Evolutionary conservation across 1,139 yeast genomes (phyloP).

Genomic region (Nakaseomyces sp.): DNA sequence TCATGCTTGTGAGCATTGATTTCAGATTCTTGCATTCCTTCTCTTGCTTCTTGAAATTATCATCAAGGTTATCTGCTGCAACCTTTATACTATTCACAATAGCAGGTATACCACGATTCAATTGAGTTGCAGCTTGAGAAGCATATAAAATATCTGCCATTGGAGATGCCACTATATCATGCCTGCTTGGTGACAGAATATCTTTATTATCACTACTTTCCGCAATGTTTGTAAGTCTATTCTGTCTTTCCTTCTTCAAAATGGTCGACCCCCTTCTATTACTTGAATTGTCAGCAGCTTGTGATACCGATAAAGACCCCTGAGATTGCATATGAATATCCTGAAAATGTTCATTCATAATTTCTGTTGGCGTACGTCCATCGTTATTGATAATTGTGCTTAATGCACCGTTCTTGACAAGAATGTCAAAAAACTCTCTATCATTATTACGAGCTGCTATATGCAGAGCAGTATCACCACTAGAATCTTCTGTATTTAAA

Average conservation of each 20-base stretch:
- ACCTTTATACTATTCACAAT: slow-evolving; percentile 35
- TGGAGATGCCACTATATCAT: slow-evolving; percentile 9
- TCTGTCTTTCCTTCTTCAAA: neutral
- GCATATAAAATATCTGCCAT: slow-evolving; percentile 18
- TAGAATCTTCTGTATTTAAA: slow-evolving; percentile 66
- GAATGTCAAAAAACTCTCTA: slow-evolving; percentile 61
- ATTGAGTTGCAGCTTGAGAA: slow-evolving; percentile 28
- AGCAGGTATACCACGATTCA: slow-evolving; percentile 26
- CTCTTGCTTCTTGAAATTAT: slow-evolving; percentile 19
- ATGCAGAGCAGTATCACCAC: slow-evolving; percentile 86
- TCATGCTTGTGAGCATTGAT: slow-evolving; percentile 20
- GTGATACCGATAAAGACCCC: neutral
- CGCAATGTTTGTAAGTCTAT: neutral
- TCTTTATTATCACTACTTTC: slow-evolving; percentile 8
- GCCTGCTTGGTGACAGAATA: slow-evolving; percentile 1
- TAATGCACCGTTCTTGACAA: slow-evolving; percentile 64
- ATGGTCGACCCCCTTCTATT: neutral
- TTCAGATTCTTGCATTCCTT: slow-evolving; percentile 16
- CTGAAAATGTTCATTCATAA: slow-evolving; percentile 29
- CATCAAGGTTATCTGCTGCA: slow-evolving; percentile 43
- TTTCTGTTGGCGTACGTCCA: slow-evolving; percentile 69
- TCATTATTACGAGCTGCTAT: slow-evolving; percentile 71
- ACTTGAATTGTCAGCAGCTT: slow-evolving; percentile 2
- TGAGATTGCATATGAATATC: slow-evolving; percentile 8
- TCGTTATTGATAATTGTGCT: slow-evolving; percentile 63